Evolutionary conservation across 2,329 filamentous ascomycete species (phyloP).

Genomic region (Xylaria sp.): DNA sequence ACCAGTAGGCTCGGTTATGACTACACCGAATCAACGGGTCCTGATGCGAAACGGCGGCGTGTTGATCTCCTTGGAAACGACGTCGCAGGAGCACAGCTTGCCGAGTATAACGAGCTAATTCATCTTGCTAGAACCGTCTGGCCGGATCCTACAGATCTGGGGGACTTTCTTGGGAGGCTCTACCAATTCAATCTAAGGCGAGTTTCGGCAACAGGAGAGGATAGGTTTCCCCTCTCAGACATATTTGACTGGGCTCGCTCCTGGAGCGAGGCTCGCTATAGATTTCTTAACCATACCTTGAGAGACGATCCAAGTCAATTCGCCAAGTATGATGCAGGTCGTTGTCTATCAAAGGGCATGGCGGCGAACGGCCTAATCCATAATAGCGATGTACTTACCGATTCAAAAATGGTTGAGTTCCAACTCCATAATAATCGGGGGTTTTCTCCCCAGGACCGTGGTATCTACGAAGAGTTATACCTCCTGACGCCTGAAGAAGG

Average conservation of each 20-base stretch:
- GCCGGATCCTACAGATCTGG: background rate
- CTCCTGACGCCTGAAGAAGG: conserved; percentile 11
- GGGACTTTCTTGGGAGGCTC: background rate
- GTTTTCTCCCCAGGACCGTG: background rate
- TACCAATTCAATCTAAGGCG: background rate
- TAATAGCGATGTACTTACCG: conserved; percentile 4
- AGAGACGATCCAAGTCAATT: conserved; percentile 3
- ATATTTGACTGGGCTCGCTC: conserved; percentile 2
- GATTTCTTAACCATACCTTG: conserved; percentile 15
- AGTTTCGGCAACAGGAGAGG: background rate
- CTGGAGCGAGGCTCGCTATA: conserved; percentile 10
- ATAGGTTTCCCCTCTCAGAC: background rate
- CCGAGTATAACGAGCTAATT: conserved; percentile 2
- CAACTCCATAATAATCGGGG: background rate
- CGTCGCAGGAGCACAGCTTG: background rate
- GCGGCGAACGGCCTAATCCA: conserved; percentile 14
- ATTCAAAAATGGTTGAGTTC: conserved; percentile 10
- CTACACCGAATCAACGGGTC: background rate
- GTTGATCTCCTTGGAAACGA: background rate
- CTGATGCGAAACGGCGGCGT: background rate
- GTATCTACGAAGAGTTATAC: background rate
- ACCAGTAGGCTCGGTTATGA: background rate
- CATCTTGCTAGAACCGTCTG: conserved; percentile 1
- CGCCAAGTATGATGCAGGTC: background rate
- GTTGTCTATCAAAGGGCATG: background rate